Base-by-base conservation (phyloP, 805 yeast species). In the Danielia reshetovae region DNA sequence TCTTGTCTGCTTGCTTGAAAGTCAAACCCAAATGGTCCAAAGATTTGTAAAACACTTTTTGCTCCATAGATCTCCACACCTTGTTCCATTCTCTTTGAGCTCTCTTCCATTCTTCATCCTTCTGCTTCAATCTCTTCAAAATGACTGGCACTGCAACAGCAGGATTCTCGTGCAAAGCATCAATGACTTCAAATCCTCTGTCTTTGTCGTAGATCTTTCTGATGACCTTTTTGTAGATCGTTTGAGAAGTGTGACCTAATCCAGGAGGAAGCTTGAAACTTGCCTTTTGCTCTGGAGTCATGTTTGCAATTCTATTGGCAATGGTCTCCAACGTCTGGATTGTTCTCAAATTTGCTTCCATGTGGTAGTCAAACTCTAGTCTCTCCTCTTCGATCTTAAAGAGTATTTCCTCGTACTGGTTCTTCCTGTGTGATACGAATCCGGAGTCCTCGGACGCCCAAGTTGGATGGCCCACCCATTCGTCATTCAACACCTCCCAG, bases 391-490 rank as follows among this genome's bases (percentile, higher is more conserved):
- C 98, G 39, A 89, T 86, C 57, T 95, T 82, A 67, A 88, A 89
- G 35, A 93, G 64, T 32, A 93, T 85, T 59, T 93, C 99, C 61
- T 93, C 99, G 57, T 90, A 93, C 64, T 93, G 98, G 57, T 93
- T 93, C 62, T 93, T 93, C 46, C 97, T 78, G 59, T 93, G 99
- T n/a, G 98, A 96, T 56, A 93, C 89, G 52, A 90, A 93, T 0
- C 98, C 99, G 9, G 96, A 85, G 59, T 93, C 99, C 59, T 93
- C 99, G 0, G 97, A 90, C 4, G 97, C 98, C 99, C 99, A 93
- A n/a, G 96, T 94, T 15, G 99, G 99, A 61, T 93, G 97, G 5
- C 97, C 96, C 23, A 93, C 97, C 97, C 97, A 93, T 61, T 90
- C 97, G 59, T 93, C 98, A 60, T 93, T 93, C 49, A 93, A 72